These are phyloP conservation scores for Fusarium sp. DNA, from an alignment of 2,329 filamentous ascomycete genomes.

Conservation along the genomic window DNA sequence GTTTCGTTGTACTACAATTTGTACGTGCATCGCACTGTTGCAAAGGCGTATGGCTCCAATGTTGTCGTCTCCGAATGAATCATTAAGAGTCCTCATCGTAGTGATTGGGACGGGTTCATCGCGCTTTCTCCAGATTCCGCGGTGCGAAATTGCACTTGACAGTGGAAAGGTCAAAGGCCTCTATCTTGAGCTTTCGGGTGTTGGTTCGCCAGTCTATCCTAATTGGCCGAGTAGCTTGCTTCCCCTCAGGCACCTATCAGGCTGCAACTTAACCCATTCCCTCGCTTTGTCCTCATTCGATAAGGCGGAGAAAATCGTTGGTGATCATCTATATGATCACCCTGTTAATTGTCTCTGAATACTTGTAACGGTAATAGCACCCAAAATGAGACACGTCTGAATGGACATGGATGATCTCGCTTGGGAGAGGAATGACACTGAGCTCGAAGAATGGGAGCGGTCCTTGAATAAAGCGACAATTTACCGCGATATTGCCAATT, in stretches of 20 bases:
- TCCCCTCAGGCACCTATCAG: background rate
- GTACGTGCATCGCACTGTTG: background rate
- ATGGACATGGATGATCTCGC: background rate
- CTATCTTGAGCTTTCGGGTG: background rate
- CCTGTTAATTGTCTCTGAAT: accelerated
- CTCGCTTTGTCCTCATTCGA: no score
- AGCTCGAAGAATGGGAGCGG: background rate
- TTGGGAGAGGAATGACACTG: background rate
- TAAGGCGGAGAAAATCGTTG: no score
- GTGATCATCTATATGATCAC: no score
- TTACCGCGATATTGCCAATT: background rate
- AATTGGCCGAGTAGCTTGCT: background rate
- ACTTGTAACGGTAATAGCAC: background rate
- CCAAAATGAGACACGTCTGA: background rate
- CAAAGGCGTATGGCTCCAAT: no score
- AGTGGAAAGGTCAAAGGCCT: no score
- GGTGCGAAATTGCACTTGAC: no score
- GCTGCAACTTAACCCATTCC: background rate
- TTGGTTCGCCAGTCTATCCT: background rate
- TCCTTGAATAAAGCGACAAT: background rate
- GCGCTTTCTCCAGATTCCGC: no score
- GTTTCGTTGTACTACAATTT: no score
- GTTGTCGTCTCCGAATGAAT: no score
- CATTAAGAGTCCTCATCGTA: no score
- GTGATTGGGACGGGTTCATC: no score